A percentile compares a stretch with the other conserved stretches of the same genome.
phyloP scores from a whole-genome alignment of 2,329 filamentous ascomycete species.

The Dichotomopilus funicola region DNA sequence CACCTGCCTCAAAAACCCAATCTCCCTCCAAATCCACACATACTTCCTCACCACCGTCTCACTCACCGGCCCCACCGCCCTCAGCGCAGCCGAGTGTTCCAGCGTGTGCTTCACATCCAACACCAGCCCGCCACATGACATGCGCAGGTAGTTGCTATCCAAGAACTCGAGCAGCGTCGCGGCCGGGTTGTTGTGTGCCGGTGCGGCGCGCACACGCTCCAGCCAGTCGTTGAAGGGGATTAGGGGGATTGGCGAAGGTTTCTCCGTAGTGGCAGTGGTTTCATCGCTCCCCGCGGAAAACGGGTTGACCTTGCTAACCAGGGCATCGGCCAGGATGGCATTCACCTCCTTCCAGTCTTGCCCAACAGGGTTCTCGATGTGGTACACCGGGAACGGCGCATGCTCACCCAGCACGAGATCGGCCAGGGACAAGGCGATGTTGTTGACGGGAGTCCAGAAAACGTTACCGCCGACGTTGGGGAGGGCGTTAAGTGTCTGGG shows the following conservation, averaged over 20 bases:
- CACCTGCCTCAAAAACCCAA: constrained; percentile 1
- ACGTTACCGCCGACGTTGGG: constrained; percentile 36
- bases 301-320: not conserved
- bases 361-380: constrained; percentile 27
- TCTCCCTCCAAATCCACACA: not conserved
- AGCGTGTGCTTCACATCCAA: not conserved
- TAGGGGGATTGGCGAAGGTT: not conserved
- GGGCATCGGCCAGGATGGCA: not conserved
- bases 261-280: no score
- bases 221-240: constrained; percentile 1
- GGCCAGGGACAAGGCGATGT: constrained; percentile 22
- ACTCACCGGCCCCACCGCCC: not conserved
- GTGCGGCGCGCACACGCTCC: not conserved
- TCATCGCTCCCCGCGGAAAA: no score
- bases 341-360: constrained; percentile 22
- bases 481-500: constrained; percentile 37
- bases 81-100: not conserved
- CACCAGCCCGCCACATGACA: constrained; percentile 1
- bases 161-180: not conserved
- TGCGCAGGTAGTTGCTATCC: constrained; percentile 2
- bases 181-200: not conserved
- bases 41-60: not conserved
- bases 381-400: constrained; percentile 22
- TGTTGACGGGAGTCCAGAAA: constrained; percentile 42
- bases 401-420: constrained; percentile 20